phyloP scores from a whole-genome alignment of 495 filamentous ascomycete species.

The Daldinia concentrica region DNA sequence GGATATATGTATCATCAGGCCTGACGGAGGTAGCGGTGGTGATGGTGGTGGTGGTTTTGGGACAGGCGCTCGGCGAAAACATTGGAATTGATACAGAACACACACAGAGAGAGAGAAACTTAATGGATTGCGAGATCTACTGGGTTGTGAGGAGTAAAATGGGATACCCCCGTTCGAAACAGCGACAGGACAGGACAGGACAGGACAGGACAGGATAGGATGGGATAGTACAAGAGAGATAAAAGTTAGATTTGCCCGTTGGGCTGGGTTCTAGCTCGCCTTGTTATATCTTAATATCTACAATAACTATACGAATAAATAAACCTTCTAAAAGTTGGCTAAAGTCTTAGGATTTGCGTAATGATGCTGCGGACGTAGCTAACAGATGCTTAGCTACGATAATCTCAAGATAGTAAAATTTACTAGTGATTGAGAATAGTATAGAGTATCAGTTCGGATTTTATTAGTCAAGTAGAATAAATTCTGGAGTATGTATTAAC shows the following conservation, averaged over 20 bases:
- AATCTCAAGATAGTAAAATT: background rate
- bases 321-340: background rate
- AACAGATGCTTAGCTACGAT: no score
- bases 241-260: conserved; percentile 9
- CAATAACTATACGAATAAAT: background rate
- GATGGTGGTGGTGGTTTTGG: background rate
- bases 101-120: background rate
- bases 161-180: conserved; percentile 26
- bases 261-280: conserved; percentile 3
- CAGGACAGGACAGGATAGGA: conserved; percentile 11
- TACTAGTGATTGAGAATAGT: background rate
- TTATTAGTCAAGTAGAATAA: background rate
- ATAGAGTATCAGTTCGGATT: background rate
- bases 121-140: conserved; percentile 16
- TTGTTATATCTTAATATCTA: conserved; percentile 6
- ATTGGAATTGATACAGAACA: conserved; percentile 5
- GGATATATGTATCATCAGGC: background rate
- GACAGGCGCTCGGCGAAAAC: conserved; percentile 12
- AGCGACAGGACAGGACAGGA: conserved; percentile 14
- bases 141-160: conserved; percentile 10
- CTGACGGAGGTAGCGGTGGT: no score
- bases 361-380: background rate
- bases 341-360: background rate
- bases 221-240: conserved; percentile 16
- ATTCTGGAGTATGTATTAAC: background rate